phyloP scores from a whole-genome alignment of 495 filamentous ascomycete genomes.

The Penicillium cataractarum region DNA sequence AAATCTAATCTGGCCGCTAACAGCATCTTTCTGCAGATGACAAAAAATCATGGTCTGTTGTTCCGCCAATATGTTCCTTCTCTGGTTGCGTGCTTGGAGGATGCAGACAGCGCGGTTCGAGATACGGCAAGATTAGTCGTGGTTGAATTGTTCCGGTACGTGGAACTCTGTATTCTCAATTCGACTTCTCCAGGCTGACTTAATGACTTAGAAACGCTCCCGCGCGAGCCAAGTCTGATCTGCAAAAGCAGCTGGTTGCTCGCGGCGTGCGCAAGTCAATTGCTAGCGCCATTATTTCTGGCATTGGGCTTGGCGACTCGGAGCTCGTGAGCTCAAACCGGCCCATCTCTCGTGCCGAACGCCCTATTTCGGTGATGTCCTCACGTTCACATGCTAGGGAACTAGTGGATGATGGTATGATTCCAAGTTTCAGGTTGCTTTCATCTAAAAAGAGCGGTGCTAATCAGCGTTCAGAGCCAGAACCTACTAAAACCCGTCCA shows the following conservation, averaged over 20 bases:
- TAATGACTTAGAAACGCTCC: constrained; percentile 65
- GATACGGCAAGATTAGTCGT: constrained; percentile 80
- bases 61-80: constrained; percentile 82
- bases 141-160: constrained; percentile 82
- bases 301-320: constrained; percentile 57
- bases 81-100: constrained; percentile 84
- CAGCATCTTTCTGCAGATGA: constrained; percentile 60
- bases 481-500: constrained; percentile 22
- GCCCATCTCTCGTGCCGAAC: constrained; percentile 51
- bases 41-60: constrained; percentile 70
- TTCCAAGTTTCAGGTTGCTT: neutral
- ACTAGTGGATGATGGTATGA: constrained; percentile 31
- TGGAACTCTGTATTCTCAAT: constrained; percentile 8
- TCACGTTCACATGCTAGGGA: constrained; percentile 33
- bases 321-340: constrained; percentile 35
- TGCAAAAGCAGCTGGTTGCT: constrained; percentile 78
- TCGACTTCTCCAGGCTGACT: constrained; percentile 13
- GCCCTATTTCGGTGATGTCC: constrained; percentile 34
- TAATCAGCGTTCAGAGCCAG: constrained; percentile 18
- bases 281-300: constrained; percentile 72
- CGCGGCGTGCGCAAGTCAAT: constrained; percentile 85
- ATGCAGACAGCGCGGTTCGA: constrained; percentile 83
- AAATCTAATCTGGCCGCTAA: constrained; percentile 6
- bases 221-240: constrained; percentile 80
- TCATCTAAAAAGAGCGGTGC: neutral